phyloP scores from a whole-genome alignment of 805 yeast genomes.

The Ogataea siamensis region DNA sequence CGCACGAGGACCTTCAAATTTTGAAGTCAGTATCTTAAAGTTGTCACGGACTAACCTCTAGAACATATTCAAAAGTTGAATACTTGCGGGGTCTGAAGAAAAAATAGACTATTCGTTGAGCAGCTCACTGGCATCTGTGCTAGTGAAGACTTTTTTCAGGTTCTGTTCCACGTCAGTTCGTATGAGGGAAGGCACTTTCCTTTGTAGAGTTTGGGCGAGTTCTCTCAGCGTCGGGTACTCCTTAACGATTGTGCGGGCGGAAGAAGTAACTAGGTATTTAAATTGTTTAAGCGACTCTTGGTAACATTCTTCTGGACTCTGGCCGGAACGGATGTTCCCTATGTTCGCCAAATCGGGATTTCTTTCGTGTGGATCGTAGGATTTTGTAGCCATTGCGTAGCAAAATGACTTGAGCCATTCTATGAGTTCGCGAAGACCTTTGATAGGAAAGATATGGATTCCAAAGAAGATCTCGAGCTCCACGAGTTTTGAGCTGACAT shows the following conservation, averaged over 20 bases:
- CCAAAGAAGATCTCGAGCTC: conserved; percentile 46
- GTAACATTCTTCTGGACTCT: conserved; percentile 44
- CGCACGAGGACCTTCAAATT: conserved; percentile 51
- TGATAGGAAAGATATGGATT: conserved; percentile 50
- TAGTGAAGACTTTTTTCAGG: conserved; percentile 46
- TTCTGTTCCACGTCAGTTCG: conserved; percentile 51
- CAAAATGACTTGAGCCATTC: conserved; percentile 58
- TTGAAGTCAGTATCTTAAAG: conserved; percentile 42
- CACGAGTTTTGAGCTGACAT: conserved; percentile 32
- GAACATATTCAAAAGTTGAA: conserved; percentile 38
- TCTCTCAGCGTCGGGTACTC: conserved; percentile 40
- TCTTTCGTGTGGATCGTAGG: conserved; percentile 56
- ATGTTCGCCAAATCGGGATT: conserved; percentile 54
- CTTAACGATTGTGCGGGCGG: conserved; percentile 44
- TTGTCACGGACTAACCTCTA: conserved; percentile 16
- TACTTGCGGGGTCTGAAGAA: conserved; percentile 29
- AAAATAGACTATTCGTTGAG: conserved; percentile 21
- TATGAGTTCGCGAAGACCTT: conserved; percentile 44
- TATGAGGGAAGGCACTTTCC: conserved; percentile 12
- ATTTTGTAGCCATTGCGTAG: conserved; percentile 49
- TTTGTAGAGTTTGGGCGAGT: conserved; percentile 9
- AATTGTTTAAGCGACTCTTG: conserved; percentile 53
- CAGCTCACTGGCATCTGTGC: conserved; percentile 49
- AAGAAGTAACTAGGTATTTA: conserved; percentile 52
- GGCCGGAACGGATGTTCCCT: conserved; percentile 55